These are phyloP conservation scores for Ganoderma meredithae DNA, from an alignment of 1,284 basidiomycete species.

Conservation along the genomic window DNA sequence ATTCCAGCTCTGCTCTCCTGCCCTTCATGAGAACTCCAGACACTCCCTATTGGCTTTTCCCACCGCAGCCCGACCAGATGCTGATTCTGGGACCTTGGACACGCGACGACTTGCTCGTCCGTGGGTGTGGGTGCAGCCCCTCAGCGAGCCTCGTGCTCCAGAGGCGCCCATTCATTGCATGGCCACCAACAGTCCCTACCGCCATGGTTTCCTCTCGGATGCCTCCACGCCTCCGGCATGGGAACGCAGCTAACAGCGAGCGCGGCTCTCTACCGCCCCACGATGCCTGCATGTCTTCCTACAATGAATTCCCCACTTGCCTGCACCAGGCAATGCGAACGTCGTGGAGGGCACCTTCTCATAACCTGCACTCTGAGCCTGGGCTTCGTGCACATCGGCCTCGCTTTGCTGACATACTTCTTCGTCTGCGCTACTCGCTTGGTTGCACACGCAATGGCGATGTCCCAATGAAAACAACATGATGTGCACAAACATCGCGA, in stretches of 20 bases:
- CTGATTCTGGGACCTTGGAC: not conserved
- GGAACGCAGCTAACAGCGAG: not conserved
- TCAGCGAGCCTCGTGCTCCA: not conserved
- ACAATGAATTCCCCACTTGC: not conserved
- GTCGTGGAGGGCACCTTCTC: not conserved
- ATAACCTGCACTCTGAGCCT: not conserved
- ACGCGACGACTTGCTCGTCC: constrained; percentile 5
- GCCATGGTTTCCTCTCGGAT: not conserved
- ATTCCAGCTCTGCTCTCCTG: not conserved
- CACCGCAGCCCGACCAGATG: not conserved
- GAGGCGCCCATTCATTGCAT: constrained; percentile 8
- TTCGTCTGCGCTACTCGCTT: not conserved
- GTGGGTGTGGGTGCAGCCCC: constrained; percentile 3
- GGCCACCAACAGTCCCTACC: not conserved
- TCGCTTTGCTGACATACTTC: not conserved
- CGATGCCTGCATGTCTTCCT: too few species aligned
- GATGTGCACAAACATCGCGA: not conserved
- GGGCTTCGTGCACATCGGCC: not conserved
- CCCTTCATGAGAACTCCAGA: constrained; percentile 16
- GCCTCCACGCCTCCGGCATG: constrained; percentile 3
- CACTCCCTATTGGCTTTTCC: not conserved
- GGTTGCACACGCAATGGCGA: not conserved
- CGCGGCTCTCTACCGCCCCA: not conserved
- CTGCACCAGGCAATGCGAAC: not conserved
- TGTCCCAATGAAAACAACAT: not conserved